phyloP scores from a whole-genome alignment of 495 filamentous ascomycete genomes.

The Talaromyces proteolyticus region DNA sequence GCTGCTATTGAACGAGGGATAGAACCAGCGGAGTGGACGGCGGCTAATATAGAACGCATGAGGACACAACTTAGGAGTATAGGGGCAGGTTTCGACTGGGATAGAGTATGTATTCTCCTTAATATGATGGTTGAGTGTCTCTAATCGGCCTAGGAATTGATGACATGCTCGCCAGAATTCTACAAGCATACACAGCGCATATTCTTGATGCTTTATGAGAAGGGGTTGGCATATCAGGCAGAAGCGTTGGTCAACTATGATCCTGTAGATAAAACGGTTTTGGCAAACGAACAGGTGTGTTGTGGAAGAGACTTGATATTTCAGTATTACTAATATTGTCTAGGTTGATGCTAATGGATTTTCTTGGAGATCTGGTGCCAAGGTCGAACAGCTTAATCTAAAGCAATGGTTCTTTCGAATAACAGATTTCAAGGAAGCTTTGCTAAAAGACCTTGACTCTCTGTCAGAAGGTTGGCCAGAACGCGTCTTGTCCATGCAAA shows the following conservation, averaged over 20 bases:
- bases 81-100: constrained; percentile 79
- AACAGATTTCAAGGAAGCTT: constrained; percentile 66
- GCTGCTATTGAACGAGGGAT: constrained; percentile 84
- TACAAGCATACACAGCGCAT: constrained; percentile 86
- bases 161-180: constrained; percentile 75
- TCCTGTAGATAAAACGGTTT: constrained; percentile 80
- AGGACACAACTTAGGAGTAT: constrained; percentile 72
- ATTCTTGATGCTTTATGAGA: constrained; percentile 67
- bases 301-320: not conserved
- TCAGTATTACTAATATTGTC: constrained; percentile 1
- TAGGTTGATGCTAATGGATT: constrained; percentile 70
- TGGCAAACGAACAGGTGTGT: constrained; percentile 75
- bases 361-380: constrained; percentile 84
- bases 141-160: constrained; percentile 56
- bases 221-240: constrained; percentile 69
- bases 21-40: constrained; percentile 74
- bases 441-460: constrained; percentile 65
- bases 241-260: constrained; percentile 86
- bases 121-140: not conserved
- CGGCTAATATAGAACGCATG: constrained; percentile 73
- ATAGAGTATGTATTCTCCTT: constrained; percentile 50
- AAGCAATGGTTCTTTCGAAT: constrained; percentile 92
- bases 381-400: constrained; percentile 71
- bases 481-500: constrained; percentile 74
- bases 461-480: constrained; percentile 71